phyloP scores from a whole-genome alignment of 2,329 filamentous ascomycete species.

The Aspergillus amoenus region DNA sequence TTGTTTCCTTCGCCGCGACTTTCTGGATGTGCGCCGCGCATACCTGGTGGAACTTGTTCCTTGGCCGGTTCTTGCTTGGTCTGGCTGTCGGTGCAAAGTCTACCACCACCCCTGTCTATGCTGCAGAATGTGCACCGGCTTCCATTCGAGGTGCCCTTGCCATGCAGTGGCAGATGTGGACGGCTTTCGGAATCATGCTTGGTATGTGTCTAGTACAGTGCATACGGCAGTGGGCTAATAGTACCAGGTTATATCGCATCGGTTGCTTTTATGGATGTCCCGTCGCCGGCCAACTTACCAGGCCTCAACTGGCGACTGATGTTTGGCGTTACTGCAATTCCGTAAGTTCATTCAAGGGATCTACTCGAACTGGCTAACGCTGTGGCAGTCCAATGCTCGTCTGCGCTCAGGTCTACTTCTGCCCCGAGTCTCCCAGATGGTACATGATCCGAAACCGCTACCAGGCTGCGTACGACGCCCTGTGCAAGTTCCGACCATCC shows the following conservation, averaged over 20 bases:
- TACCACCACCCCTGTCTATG: conserved; percentile 49
- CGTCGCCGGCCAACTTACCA: background rate
- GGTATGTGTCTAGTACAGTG: conserved; percentile 12
- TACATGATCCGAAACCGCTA: conserved; percentile 50
- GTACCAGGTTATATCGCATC: conserved; percentile 44
- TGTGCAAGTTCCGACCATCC: conserved; percentile 49
- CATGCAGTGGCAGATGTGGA: conserved; percentile 56
- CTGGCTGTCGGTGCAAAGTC: conserved; percentile 45
- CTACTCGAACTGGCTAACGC: background rate
- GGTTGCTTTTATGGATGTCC: conserved; percentile 44
- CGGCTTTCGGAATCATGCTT: conserved; percentile 48
- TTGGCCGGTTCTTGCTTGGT: conserved; percentile 44
- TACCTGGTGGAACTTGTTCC: conserved; percentile 43
- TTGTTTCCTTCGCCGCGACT: conserved; percentile 42
- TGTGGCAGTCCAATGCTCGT: conserved; percentile 46
- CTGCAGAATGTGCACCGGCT: conserved; percentile 49
- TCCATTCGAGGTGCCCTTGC: conserved; percentile 51
- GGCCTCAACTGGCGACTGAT: conserved; percentile 67
- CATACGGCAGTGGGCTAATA: background rate
- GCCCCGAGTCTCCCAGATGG: conserved; percentile 56
- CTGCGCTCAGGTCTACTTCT: conserved; percentile 63
- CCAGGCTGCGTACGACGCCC: conserved; percentile 50
- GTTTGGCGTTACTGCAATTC: conserved; percentile 66
- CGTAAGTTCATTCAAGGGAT: conserved; percentile 20
- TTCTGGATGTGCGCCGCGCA: conserved; percentile 45